A percentile compares a stretch with the other conserved stretches of the same genome.
phyloP scores from a whole-genome alignment of 78 protist genomes.

The Isochrysis galbana region DNA sequence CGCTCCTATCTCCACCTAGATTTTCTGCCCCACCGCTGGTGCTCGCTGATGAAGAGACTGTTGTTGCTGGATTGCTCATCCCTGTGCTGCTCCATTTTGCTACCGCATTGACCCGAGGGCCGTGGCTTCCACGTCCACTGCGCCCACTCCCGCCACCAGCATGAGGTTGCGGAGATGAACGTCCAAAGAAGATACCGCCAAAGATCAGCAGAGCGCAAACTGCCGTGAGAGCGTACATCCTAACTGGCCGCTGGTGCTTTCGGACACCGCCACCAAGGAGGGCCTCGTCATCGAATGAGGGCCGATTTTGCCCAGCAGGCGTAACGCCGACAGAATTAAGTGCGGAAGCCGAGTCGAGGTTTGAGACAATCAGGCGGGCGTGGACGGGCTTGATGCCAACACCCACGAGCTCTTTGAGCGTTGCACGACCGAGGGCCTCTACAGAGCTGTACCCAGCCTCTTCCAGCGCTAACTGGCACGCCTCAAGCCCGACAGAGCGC shows the following conservation, averaged over 20 bases:
- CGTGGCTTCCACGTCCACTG: too few relatives aligned
- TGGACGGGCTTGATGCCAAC: conserved; percentile 7
- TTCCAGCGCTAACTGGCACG: background rate
- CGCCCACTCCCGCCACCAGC: too few relatives aligned
- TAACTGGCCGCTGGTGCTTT: background rate
- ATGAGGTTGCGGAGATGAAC: too few relatives aligned
- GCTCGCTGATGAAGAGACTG: too few relatives aligned
- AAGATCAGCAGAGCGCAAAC: too few relatives aligned
- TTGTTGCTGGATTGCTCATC: too few relatives aligned
- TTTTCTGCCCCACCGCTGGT: too few relatives aligned
- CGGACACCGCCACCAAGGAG: background rate
- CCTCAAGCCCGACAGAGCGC: conserved; percentile 4
- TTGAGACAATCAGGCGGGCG: conserved; percentile 11
- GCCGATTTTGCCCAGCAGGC: background rate
- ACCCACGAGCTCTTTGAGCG: background rate
- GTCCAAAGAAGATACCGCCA: too few relatives aligned
- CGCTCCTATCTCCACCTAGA: too few relatives aligned
- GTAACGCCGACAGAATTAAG: background rate
- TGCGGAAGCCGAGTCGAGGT: background rate
- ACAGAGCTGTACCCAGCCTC: background rate
- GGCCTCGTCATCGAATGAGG: background rate
- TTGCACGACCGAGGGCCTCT: background rate
- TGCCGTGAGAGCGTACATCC: background rate
- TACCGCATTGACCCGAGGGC: too few relatives aligned
- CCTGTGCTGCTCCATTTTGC: too few relatives aligned